Base-by-base conservation (phyloP, 2,329 filamentous ascomycete species). In the Ramularia endophylla region DNA sequence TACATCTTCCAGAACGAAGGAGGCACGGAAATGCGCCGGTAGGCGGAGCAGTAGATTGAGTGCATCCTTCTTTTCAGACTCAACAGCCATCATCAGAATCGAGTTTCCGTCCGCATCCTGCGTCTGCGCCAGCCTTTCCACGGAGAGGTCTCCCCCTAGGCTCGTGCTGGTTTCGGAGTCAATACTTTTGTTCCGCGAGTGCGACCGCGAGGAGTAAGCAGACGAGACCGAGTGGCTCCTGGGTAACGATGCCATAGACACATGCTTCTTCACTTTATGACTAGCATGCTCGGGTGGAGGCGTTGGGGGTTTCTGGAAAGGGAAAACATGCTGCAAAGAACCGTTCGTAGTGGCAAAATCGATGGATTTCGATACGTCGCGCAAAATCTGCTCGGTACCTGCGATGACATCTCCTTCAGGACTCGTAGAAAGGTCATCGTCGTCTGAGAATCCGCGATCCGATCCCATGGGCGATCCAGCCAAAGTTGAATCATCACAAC, bases 171-270 rank as follows among this genome's bases (percentile, higher is more conserved):
- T 71, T 18, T 81, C 73, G 2, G 87, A 92, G 17, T 81, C 81
- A 15, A 92, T 73, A 13, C 88, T 95, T 33, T 79, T 81, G 1
- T 87, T 81, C 43, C 83, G 76, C 2, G 90, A 97, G 43, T 82
- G 77, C 44, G 87, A 86, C 22, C 55, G 47, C 12, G 61, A 64
- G 0, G 90, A 97, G 37, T 85, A 78, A 27, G 83, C 85, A 0
- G 90, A 97, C 29, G 83, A 84, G 51, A 82, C 88, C 5, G 90
- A 95, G 62, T 94, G 75, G 55, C 90, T 95, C 51, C 88, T 74
- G 9, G 61, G 57, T 11, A 58, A 47, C 12, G 84, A 84, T 58
- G 95, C 87, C 85, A 95, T 85, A 0, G 87, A 86, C 1, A 97
- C 90, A 52, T 76, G 61, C 52, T 74, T 87, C 63, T 92, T 94